A percentile compares a stretch with the other conserved stretches of the same genome.
Conservation (phyloP, 2,329 filamentous ascomycete species). For the Trichoderma sp. region DNA sequence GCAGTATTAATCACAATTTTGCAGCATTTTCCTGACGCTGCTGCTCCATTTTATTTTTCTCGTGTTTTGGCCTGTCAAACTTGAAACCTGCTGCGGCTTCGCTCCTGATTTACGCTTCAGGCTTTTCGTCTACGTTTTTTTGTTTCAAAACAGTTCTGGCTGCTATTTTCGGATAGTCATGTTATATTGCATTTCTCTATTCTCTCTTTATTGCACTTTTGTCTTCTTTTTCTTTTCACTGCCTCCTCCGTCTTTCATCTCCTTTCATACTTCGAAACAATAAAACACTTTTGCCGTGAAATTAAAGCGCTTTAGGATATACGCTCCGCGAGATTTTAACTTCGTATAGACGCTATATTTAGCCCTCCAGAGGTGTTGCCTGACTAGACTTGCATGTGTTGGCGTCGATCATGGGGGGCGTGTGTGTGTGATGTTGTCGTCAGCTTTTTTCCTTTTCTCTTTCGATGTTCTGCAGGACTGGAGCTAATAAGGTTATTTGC, state of each 20-base stretch:
- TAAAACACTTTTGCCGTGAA: not conserved
- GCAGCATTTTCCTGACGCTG: not conserved
- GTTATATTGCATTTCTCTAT: not conserved
- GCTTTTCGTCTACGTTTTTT: not conserved
- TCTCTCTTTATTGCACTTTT: not conserved
- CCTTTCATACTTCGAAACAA: not conserved
- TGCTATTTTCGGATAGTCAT: slow-evolving; percentile 2
- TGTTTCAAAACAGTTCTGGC: not conserved
- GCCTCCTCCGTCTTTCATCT: not conserved
- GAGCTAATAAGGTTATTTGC: slow-evolving; percentile 12
- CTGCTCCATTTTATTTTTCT: not conserved
- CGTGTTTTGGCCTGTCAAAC: not conserved
- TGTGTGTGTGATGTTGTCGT: not conserved
- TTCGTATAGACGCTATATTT: slow-evolving; percentile 9
- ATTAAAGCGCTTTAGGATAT: not conserved
- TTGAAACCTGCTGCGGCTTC: slow-evolving; percentile 1
- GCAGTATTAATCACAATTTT: not conserved
- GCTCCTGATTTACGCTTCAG: not conserved
- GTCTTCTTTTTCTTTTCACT: not conserved
- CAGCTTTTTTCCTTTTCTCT: not conserved
- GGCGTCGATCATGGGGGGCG: not conserved
- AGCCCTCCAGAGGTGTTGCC: not conserved
- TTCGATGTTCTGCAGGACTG: not conserved
- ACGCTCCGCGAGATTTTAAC: slow-evolving; percentile 7
- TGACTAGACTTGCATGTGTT: not conserved